A percentile compares a stretch with the other conserved stretches of the same genome.
phyloP scores from a whole-genome alignment of 169 alveolate species.

The Plasmodium chabaudi region DNA sequence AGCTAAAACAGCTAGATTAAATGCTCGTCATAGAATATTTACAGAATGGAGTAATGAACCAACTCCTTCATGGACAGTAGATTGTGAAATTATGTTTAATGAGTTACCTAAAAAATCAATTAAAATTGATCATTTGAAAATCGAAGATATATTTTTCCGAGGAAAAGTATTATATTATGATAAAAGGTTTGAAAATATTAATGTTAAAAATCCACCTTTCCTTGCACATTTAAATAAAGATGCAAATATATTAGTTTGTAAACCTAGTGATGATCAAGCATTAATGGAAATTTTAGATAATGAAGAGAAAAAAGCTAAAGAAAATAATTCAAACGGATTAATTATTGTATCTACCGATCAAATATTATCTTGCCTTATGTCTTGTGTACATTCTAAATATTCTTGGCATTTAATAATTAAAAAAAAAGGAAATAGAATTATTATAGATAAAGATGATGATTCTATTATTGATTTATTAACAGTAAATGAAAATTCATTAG shows the following conservation, averaged over 20 bases:
- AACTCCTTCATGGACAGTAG: constrained; percentile 90
- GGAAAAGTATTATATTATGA: constrained; percentile 90
- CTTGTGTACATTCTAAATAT: constrained; percentile 91
- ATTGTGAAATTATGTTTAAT: constrained; percentile 90
- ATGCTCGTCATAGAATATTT: constrained; percentile 90
- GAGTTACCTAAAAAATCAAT: constrained; percentile 89
- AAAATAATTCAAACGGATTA: constrained; percentile 20
- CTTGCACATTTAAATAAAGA: constrained; percentile 47
- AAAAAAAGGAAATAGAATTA: constrained; percentile 89
- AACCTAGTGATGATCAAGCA: constrained; percentile 52
- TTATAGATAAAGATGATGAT: constrained; percentile 93
- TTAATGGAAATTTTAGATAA: constrained; percentile 34
- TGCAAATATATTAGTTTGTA: constrained; percentile 41
- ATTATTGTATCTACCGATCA: constrained; percentile 92
- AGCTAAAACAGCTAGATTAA: constrained; percentile 84
- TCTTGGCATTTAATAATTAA: constrained; percentile 92
- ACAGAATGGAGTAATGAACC: constrained; percentile 95
- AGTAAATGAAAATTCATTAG: constrained; percentile 92
- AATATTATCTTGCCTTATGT: constrained; percentile 90
- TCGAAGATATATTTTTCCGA: constrained; percentile 90
- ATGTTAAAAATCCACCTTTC: constrained; percentile 85
- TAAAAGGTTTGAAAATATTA: constrained; percentile 88
- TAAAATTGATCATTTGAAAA: constrained; percentile 80
- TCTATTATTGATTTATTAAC: constrained; percentile 92
- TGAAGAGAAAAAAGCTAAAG: constrained; percentile 47